These are phyloP conservation scores for Cryomyces antarcticus DNA, from an alignment of 495 filamentous ascomycete genomes.

Conservation along the genomic window DNA sequence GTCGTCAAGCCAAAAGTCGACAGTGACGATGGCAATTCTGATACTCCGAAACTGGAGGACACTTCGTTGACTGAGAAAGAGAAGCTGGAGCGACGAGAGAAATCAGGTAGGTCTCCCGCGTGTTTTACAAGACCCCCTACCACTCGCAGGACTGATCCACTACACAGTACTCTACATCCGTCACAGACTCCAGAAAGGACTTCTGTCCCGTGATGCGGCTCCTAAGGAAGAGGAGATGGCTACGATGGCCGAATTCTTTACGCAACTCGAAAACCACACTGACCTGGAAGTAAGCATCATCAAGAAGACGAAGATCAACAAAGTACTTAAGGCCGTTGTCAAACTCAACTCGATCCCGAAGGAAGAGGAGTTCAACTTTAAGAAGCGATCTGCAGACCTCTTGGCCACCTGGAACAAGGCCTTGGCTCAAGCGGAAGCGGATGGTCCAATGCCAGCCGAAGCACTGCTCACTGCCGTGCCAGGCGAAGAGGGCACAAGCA, in stretches of 20 bases:
- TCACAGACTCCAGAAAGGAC: conserved; percentile 79
- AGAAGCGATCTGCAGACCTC: conserved; percentile 49
- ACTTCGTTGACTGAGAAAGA: conserved; percentile 38
- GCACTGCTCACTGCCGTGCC: conserved; percentile 7
- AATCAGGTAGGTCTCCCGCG: conserved; percentile 26
- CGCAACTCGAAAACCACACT: conserved; percentile 53
- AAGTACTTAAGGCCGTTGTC: conserved; percentile 76
- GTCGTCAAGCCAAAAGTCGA: conserved; percentile 18
- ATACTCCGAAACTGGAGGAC: conserved; percentile 29
- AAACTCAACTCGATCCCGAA: conserved; percentile 64
- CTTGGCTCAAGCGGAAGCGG: conserved; percentile 31
- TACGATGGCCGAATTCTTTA: conserved; percentile 56
- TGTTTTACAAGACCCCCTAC: not conserved
- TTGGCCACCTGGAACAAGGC: conserved; percentile 68
- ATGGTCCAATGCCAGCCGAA: conserved; percentile 19
- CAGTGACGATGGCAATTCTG: conserved; percentile 27
- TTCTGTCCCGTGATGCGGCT: conserved; percentile 57
- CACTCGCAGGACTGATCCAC: not conserved
- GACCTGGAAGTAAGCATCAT: conserved; percentile 79
- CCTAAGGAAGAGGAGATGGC: conserved; percentile 79
- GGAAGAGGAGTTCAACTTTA: conserved; percentile 72
- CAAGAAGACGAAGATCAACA: conserved; percentile 74
- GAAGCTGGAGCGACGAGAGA: conserved; percentile 37
- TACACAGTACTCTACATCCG: conserved; percentile 54
- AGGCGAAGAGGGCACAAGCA: not conserved